A percentile compares a stretch with the other conserved stretches of the same genome.
phyloP scores from a whole-genome alignment of 1,284 basidiomycete genomes.

The Schizophyllum commune region DNA sequence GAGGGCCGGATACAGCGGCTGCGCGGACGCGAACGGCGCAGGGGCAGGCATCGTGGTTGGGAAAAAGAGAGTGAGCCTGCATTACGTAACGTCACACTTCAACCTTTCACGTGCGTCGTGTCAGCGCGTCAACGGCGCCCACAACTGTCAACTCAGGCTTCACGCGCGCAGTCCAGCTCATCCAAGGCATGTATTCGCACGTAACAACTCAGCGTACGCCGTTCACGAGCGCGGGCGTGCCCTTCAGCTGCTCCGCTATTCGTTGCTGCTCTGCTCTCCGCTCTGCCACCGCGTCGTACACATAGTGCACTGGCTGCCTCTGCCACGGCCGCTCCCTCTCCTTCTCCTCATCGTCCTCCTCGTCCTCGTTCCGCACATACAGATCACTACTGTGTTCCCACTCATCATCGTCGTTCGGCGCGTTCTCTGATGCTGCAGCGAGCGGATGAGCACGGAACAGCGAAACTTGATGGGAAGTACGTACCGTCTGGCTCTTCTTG shows the following conservation, averaged over 20 bases:
- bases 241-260: background rate
- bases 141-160: background rate
- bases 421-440: conserved; percentile 2
- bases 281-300: conserved; percentile 78
- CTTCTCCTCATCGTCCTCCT: conserved; percentile 11
- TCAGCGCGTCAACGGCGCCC: background rate
- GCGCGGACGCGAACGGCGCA: background rate
- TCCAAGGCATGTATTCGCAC: background rate
- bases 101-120: background rate
- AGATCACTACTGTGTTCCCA: conserved; percentile 1
- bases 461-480: conserved; percentile 15
- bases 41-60: background rate
- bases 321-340: background rate
- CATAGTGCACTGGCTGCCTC: conserved; percentile 51
- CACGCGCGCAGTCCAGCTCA: no score
- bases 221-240: background rate
- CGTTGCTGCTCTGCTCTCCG: conserved; percentile 24
- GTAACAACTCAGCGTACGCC: background rate
- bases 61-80: background rate
- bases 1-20: conserved; percentile 36
- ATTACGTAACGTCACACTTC: background rate
- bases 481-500: conserved; percentile 46
- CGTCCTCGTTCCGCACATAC: conserved; percentile 7
- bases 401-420: conserved; percentile 1
- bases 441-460: background rate